Percentiles rank a stretch among this genome's conserved stretches.
These are phyloP conservation scores for Penicillium sp. DNA, from an alignment of 2,329 filamentous ascomycete species.

Conservation along the genomic window DNA sequence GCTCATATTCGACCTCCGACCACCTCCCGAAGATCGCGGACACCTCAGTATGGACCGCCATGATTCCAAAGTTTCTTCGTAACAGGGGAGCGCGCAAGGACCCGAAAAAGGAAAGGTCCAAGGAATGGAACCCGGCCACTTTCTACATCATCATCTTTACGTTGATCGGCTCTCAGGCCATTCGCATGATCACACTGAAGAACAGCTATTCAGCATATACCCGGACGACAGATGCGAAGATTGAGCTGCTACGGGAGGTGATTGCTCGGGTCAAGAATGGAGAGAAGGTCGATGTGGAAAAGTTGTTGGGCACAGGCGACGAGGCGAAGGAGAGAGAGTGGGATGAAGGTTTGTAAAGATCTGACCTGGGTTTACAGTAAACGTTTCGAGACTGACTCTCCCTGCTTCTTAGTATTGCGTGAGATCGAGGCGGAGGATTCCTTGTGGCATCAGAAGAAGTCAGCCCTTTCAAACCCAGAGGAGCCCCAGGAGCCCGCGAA, in stretches of 20 bases:
- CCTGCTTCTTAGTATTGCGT: constrained; percentile 32
- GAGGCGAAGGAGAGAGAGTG: constrained; percentile 76
- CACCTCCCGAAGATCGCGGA: constrained; percentile 52
- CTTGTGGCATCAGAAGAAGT: constrained; percentile 36
- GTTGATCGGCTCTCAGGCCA: constrained; percentile 92
- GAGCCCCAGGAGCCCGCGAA: constrained; percentile 4
- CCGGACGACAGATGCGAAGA: constrained; percentile 76
- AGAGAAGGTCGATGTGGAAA: constrained; percentile 79
- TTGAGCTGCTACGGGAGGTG: constrained; percentile 71
- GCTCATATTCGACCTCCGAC: constrained; percentile 24
- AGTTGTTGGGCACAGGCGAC: constrained; percentile 76
- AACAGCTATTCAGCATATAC: constrained; percentile 73
- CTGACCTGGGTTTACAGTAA: background rate
- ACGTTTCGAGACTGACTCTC: constrained; percentile 5
- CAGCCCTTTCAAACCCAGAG: constrained; percentile 11
- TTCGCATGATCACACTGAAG: constrained; percentile 82
- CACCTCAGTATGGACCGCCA: constrained; percentile 67
- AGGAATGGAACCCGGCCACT: constrained; percentile 77
- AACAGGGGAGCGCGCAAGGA: constrained; percentile 36
- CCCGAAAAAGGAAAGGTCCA: constrained; percentile 49
- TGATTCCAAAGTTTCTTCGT: constrained; percentile 63
- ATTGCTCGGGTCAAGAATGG: constrained; percentile 50
- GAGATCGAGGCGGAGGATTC: constrained; percentile 46
- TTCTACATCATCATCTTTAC: constrained; percentile 82
- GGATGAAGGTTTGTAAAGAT: constrained; percentile 69